These are phyloP conservation scores for Auriscalpium orientale DNA, from an alignment of 768 basidiomycete species.

Conservation along the genomic window DNA sequence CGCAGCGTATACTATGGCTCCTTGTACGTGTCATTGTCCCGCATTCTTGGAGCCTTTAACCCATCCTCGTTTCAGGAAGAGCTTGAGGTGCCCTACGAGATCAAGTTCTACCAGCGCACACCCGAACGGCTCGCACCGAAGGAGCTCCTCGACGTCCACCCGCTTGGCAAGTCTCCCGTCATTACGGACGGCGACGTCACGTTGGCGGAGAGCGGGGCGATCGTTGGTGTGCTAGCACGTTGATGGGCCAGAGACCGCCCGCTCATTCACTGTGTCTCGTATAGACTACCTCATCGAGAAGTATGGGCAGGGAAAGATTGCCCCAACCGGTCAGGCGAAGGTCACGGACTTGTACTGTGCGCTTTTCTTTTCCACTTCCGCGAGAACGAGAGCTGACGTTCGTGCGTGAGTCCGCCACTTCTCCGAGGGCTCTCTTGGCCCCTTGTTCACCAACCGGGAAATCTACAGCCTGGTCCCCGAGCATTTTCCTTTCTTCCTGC, in stretches of 20 bases:
- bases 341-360: conserved; percentile 30
- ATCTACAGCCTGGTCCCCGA: conserved; percentile 25
- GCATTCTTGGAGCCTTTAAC: neutral
- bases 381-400: neutral
- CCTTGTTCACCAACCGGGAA: conserved; percentile 29
- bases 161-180: conserved; percentile 40
- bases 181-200: conserved; percentile 39
- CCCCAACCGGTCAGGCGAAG: conserved; percentile 22
- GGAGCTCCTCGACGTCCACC: conserved; percentile 30
- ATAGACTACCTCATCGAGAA: conserved; percentile 35
- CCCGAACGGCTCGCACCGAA: conserved; percentile 27
- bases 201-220: conserved; percentile 37
- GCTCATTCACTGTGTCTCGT: neutral
- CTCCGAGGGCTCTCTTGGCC: conserved; percentile 36
- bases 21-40: neutral
- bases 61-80: conserved; percentile 34
- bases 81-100: conserved; percentile 35
- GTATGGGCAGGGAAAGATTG: conserved; percentile 26
- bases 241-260: neutral
- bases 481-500: conserved; percentile 29
- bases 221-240: conserved; percentile 26
- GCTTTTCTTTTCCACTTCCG: neutral
- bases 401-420: conserved; percentile 32
- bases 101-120: conserved; percentile 33
- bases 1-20: conserved; percentile 5